Evolutionary conservation across 2,329 filamentous ascomycete genomes (phyloP).

Genomic region (Xylariaceae sp.): DNA sequence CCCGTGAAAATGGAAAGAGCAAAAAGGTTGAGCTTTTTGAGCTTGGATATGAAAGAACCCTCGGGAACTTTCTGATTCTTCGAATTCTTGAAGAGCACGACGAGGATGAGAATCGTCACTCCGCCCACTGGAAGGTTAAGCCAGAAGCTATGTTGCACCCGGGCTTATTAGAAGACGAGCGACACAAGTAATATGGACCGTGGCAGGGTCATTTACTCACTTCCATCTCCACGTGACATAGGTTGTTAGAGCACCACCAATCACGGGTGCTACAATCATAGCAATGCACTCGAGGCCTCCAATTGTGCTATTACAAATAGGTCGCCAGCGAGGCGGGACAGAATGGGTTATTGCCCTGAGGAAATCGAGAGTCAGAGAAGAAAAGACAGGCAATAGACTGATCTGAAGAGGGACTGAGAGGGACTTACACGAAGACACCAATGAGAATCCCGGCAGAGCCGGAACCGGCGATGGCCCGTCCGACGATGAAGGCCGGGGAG

Average conservation of each 20-base stretch:
- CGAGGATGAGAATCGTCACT: constrained; percentile 10
- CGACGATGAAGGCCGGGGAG: constrained; percentile 18
- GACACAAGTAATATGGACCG: too few relatives aligned
- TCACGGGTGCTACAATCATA: constrained; percentile 12
- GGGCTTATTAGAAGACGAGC: neutral
- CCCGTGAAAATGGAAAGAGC: constrained; percentile 21
- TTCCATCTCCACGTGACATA: constrained; percentile 10
- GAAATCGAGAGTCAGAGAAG: neutral
- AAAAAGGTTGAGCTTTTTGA: constrained; percentile 23
- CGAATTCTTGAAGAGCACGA: constrained; percentile 11
- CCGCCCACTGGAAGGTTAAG: constrained; percentile 15
- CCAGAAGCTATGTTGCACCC: constrained; percentile 7
- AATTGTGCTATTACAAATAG: constrained; percentile 13
- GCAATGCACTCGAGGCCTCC: constrained; percentile 14
- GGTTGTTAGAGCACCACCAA: constrained; percentile 12
- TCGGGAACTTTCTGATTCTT: constrained; percentile 7
- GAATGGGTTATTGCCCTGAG: constrained; percentile 11
- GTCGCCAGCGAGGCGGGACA: constrained; percentile 13
- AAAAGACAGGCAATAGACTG: neutral
- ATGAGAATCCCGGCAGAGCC: constrained; percentile 19
- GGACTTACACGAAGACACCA: constrained; percentile 13
- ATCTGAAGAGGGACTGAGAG: neutral
- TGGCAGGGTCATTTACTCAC: neutral
- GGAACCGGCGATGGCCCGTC: constrained; percentile 22
- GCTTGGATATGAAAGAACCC: constrained; percentile 6